Evolutionary conservation across 2,329 filamentous ascomycete genomes (phyloP).

Genomic region (Fusarium dlaminii): DNA sequence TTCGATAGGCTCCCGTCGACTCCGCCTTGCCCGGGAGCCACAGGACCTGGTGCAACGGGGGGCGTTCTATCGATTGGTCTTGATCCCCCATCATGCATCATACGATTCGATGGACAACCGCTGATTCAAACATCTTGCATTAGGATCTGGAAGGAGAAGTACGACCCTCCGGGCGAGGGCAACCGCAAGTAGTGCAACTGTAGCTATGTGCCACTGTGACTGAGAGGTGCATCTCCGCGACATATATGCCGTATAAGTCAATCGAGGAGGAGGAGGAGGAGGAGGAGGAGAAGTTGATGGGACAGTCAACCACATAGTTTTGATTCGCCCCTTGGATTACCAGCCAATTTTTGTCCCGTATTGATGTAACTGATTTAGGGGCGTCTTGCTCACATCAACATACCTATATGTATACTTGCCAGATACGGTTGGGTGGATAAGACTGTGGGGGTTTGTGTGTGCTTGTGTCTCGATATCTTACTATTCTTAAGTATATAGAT

Average conservation of each 20-base stretch:
- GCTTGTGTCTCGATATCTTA: constrained; percentile 8
- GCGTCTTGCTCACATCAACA: neutral
- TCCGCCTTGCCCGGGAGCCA: constrained; percentile 7
- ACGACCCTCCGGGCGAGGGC: constrained; percentile 62
- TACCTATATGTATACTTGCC: neutral
- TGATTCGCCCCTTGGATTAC: neutral
- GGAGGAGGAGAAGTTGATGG: neutral
- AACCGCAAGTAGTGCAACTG: constrained; percentile 53
- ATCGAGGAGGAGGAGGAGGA: neutral
- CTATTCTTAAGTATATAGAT: constrained; percentile 26
- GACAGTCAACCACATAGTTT: constrained; percentile 4
- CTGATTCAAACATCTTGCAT: constrained; percentile 29
- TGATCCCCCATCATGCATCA: constrained; percentile 3
- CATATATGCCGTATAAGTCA: constrained; percentile 18
- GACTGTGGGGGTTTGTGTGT: neutral
- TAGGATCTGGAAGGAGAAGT: constrained; percentile 99
- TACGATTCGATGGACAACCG: constrained; percentile 10
- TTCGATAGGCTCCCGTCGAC: constrained; percentile 30
- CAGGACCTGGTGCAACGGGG: constrained; percentile 16
- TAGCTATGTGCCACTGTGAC: constrained; percentile 18
- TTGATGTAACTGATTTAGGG: constrained; percentile 11
- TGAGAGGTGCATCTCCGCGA: constrained; percentile 9
- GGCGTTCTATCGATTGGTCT: constrained; percentile 11
- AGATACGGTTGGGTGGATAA: constrained; percentile 5
- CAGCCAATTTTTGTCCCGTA: constrained; percentile 19